A percentile compares a stretch with the other conserved stretches of the same genome.
phyloP scores from a whole-genome alignment of 208 protist genomes.

The Leishmania tarentolae region DNA sequence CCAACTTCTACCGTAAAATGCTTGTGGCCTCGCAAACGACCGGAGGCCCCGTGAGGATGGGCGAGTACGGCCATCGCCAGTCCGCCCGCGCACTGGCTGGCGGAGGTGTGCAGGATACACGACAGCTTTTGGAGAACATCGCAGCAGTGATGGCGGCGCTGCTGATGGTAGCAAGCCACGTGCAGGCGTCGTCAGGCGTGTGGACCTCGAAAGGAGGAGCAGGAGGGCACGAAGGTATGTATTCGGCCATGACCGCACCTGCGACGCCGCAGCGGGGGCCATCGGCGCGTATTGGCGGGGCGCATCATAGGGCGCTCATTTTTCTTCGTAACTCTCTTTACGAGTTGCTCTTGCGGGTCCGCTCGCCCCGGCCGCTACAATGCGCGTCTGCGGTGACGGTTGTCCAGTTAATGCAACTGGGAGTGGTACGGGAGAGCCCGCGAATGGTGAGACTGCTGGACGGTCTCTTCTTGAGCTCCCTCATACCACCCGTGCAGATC shows the following conservation, averaged over 20 bases:
- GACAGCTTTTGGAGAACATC: neutral
- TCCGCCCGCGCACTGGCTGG: neutral
- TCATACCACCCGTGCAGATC: neutral
- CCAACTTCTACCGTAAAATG: neutral
- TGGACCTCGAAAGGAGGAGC: slow-evolving; percentile 7
- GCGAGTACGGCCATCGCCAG: neutral
- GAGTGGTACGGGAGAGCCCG: neutral
- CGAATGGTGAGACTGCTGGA: neutral
- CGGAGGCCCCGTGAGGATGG: neutral
- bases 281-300: neutral
- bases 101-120: neutral
- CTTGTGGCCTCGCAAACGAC: neutral
- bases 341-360: neutral
- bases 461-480: neutral
- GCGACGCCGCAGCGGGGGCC: neutral
- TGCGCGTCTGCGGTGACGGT: neutral
- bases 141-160: slow-evolving; percentile 9
- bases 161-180: slow-evolving; percentile 9
- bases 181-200: slow-evolving; percentile 20
- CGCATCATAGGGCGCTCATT: neutral
- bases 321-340: slow-evolving; percentile 8
- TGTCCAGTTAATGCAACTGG: slow-evolving; percentile 13
- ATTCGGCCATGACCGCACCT: neutral
- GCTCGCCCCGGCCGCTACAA: neutral
- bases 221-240: neutral